phyloP scores from a whole-genome alignment of 139 green algal species.

The Coccomyxa sp. region DNA sequence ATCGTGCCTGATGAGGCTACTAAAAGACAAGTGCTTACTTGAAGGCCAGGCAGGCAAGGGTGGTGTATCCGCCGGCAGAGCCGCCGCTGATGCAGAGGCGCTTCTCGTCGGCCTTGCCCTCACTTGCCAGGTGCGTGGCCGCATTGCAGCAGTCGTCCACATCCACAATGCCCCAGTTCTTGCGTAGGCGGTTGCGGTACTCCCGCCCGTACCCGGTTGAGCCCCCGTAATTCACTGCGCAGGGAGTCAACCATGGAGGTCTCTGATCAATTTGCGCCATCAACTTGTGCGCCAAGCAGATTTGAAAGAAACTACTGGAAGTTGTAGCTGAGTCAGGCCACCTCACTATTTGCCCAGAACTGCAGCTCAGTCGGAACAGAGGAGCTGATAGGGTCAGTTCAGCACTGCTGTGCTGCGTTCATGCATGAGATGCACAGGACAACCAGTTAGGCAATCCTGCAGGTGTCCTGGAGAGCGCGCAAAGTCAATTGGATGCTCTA shows the following conservation, averaged over 20 bases:
- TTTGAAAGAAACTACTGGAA: too few species aligned
- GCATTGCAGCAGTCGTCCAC: constrained; percentile 56
- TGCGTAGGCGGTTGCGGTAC: constrained; percentile 55
- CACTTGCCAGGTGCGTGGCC: constrained; percentile 33
- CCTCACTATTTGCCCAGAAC: too few species aligned
- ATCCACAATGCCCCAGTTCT: constrained; percentile 69
- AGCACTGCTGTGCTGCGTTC: too few species aligned
- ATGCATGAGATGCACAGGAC: too few species aligned
- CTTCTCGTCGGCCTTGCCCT: constrained; percentile 45
- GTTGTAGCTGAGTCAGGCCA: too few species aligned
- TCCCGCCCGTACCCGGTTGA: constrained; percentile 66
- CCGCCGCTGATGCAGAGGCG: constrained; percentile 65
- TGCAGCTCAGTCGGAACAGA: too few species aligned
- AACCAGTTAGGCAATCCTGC: too few species aligned
- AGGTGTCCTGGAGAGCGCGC: too few species aligned
- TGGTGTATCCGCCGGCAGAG: constrained; percentile 75
- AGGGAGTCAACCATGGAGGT: constrained; percentile 10
- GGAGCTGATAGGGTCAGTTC: too few species aligned
- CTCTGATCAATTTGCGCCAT: too few species aligned
- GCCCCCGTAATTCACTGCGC: constrained; percentile 76
- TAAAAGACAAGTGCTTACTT: constrained; percentile 17
- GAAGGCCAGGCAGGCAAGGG: constrained; percentile 65
- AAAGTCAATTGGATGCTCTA: too few species aligned
- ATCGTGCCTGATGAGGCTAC: not conserved
- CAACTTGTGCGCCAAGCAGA: too few species aligned